Base-by-base conservation (phyloP, 2,329 filamentous ascomycete genomes). In the Botryotinia narcissicola region DNA sequence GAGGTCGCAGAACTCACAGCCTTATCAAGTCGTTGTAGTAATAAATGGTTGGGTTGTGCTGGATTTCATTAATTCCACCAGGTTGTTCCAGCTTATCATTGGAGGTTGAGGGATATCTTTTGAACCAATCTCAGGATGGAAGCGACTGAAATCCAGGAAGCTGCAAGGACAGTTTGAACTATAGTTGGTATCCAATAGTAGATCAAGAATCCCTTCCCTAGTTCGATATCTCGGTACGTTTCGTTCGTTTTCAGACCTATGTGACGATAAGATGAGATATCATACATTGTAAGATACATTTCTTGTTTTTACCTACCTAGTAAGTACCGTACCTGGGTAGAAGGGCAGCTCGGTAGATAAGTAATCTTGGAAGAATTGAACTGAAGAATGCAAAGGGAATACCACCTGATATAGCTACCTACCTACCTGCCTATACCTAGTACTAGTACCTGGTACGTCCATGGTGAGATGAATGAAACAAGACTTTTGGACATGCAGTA, bases 1-100 rank as follows among this genome's bases (percentile, higher is more conserved):
- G 46, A 68, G 59, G 54, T 60, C 51, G 35, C 46, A 54, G 71
- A 71, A 51, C 60, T 59, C 70, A 72, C 77, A 78, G 76, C 77
- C 77, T 76, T 78, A 75, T 59, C 63, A 40, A 35, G 46, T 42
- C 46, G 62, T 71, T 64, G 73, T 74, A 66, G 72, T 70, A 62
- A 71, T 68, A 73, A 74, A 76, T 74, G 73, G 76, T 74, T 77
- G 74, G 71, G 48, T 72, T 51, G 29, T 46, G 63, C 48, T 67
- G n/a, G 25, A 22, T 42, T 42, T 35, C 25, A 42, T 72, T 29
- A 70, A 51, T 51, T 37, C 25, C 40, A n/a, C 46, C 25, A 73
- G 71, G 71, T 46, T 37, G 37, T 73, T 72, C 61, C 48, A 54
- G 42, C 12, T 51, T 69, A 32, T 76, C 54, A 77, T 77, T 78